These are phyloP conservation scores for Madurella mycetomatis DNA, from an alignment of 2,329 filamentous ascomycete species.

Conservation along the genomic window DNA sequence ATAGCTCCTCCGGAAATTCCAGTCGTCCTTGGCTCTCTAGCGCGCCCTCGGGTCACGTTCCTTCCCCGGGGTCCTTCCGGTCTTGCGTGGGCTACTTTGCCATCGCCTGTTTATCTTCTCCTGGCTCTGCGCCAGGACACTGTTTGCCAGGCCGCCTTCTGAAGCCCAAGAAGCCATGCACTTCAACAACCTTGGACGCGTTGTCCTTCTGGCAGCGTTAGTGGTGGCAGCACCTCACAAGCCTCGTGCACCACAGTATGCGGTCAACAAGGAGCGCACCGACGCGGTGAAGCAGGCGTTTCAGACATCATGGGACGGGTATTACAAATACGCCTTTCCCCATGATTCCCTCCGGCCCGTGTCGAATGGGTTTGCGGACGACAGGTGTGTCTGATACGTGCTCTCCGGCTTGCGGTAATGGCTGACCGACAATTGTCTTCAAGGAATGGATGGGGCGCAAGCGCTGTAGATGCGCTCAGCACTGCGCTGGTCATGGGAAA, in stretches of 20 bases:
- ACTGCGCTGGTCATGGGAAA: constrained; percentile 77
- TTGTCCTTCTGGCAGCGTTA: constrained; percentile 12
- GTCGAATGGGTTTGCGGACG: constrained; percentile 60
- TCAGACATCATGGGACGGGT: constrained; percentile 66
- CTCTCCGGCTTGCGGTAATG: not conserved
- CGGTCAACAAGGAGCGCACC: constrained; percentile 41
- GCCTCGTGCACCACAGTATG: constrained; percentile 14
- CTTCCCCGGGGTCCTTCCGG: not conserved
- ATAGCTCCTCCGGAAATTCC: not conserved
- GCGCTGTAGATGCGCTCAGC: constrained; percentile 72
- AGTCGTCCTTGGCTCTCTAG: not conserved
- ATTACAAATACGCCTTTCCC: constrained; percentile 69
- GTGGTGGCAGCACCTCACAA: constrained; percentile 13
- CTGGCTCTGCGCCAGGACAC: not conserved
- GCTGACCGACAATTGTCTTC: not conserved
- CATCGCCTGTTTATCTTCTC: not conserved
- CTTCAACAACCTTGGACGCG: not conserved
- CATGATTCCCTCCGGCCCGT: constrained; percentile 71
- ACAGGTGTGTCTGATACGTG: constrained; percentile 51
- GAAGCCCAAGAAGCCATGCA: constrained; percentile 9
- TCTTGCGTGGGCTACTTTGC: not conserved
- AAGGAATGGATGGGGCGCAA: constrained; percentile 82
- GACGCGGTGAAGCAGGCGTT: constrained; percentile 65
- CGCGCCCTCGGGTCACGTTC: not conserved
- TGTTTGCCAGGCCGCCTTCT: not conserved